Conservation (phyloP, 1,284 basidiomycete genomes). For the Irpex rosettiformis region DNA sequence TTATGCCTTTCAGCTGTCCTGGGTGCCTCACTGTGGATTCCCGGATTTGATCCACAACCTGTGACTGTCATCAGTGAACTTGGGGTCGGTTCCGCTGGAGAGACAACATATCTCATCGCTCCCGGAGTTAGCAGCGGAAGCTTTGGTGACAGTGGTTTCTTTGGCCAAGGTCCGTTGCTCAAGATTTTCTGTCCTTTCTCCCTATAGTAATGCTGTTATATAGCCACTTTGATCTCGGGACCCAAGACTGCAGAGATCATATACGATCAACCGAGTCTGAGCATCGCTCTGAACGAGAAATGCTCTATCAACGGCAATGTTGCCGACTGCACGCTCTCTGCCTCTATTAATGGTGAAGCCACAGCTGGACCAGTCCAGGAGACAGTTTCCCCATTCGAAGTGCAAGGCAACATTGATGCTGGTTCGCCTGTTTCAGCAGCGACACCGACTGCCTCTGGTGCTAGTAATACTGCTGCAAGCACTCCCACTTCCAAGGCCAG, state of each 20-base stretch:
- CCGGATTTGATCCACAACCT: conserved; percentile 42
- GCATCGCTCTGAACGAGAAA: conserved; percentile 20
- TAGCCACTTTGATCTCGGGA: conserved; percentile 29
- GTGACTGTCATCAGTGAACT: conserved; percentile 34
- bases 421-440: conserved; percentile 6
- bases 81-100: conserved; percentile 37
- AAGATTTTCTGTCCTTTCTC: neutral
- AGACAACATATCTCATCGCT: conserved; percentile 39
- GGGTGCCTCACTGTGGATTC: conserved; percentile 37
- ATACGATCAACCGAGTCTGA: conserved; percentile 16
- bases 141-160: conserved; percentile 29
- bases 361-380: conserved; percentile 16
- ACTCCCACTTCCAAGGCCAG: conserved; percentile 1
- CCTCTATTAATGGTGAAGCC: conserved; percentile 4
- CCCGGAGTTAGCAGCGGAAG: conserved; percentile 35
- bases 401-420: conserved; percentile 19
- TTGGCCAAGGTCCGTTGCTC: conserved; percentile 33
- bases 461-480: conserved; percentile 2
- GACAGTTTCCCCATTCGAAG: conserved; percentile 20
- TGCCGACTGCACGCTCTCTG: conserved; percentile 25
- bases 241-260: conserved; percentile 24
- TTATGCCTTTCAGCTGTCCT: conserved; percentile 16
- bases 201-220: neutral
- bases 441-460: conserved; percentile 1
- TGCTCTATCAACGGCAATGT: conserved; percentile 22